Evolutionary conservation across 1,139 yeast genomes (phyloP), one percentile per base, ranked within the genome.

Genomic region (Wickerhamomyces sp.): DNA sequence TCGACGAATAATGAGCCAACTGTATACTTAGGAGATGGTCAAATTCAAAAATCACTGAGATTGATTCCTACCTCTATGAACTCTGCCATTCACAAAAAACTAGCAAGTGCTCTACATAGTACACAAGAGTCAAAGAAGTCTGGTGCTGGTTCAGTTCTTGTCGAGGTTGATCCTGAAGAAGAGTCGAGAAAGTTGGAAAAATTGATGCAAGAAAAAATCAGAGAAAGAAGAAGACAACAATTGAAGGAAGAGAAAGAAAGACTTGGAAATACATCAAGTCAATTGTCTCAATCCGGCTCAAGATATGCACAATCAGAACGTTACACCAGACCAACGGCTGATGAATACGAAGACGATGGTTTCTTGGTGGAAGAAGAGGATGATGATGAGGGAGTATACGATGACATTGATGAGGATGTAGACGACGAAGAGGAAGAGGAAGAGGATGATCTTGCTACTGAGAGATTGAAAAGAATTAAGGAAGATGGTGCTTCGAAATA

Each of bases 31-130:
- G 38, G 65, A 27, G 66, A 66, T 31, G 69, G 69, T 17, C 48
- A 54, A 12, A 48, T 64, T 10, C 64, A 70, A 18, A 77, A 82
- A 48, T 63, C 76, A 4, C 72, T 86, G 54, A 81, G 81, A 55
- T 75, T 89, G 42, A 75, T 89, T 36, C 98, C 98, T 15, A 80
- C 96, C 0, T 86, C 96, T 0, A 86, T 93, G 12, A 70, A 75
- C 35, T 85, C 96, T 2, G 73, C 75, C 35, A 82, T 95, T 4
- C 97, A 91, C 57, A 72, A 77, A 51, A 76, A 79, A 52, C 71
- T 91, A 47, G 84, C 95, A 2, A 75, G 75, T 46, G 89, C 91
- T 12, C 78, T 89, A 31, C 78, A 80, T 42, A 73, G 78, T 38
- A 76, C 76, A 45, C 83, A 82, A 56, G 70, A 68, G 51, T 63